Percentiles rank a stretch among this genome's conserved stretches.
These are phyloP conservation scores for Citropsis articulata DNA, from an alignment of 345 rosid species.

Conservation along the genomic window DNA sequence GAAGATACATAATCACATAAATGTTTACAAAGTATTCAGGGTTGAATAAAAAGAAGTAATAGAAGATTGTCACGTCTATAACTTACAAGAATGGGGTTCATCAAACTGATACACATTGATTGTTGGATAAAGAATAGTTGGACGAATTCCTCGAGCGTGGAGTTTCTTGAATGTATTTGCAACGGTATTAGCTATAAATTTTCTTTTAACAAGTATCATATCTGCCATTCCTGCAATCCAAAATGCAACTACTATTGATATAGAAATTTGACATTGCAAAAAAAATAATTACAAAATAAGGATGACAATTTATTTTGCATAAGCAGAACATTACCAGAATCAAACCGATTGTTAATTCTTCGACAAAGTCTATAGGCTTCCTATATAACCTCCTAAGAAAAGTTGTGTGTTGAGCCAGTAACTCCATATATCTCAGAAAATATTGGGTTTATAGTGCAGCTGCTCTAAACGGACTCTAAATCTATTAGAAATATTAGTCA, in stretches of 20 bases:
- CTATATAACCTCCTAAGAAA: constrained; percentile 65
- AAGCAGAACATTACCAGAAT: constrained; percentile 3
- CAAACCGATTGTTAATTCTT: constrained; percentile 79
- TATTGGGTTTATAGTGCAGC: too few relatives aligned
- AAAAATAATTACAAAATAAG: not conserved
- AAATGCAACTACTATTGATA: constrained; percentile 8
- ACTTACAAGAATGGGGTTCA: constrained; percentile 55
- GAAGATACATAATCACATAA: not conserved
- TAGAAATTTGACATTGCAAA: not conserved
- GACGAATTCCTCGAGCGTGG: constrained; percentile 59
- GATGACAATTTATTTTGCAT: not conserved
- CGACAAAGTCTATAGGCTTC: constrained; percentile 77
- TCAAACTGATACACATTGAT: constrained; percentile 78
- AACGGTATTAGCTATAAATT: constrained; percentile 79
- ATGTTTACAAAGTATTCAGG: not conserved
- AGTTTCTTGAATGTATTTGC: constrained; percentile 79
- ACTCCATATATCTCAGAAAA: not conserved
- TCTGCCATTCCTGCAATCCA: constrained; percentile 75
- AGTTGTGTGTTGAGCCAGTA: constrained; percentile 78
- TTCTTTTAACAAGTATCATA: constrained; percentile 81
- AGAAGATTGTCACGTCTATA: constrained; percentile 26
- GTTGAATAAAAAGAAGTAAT: constrained; percentile 9
- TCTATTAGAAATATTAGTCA: too few relatives aligned
- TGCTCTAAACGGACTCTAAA: too few relatives aligned
- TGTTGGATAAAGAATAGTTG: constrained; percentile 84